Conservation (phyloP, 768 basidiomycete genomes). For the Hirschioporus abietinus region DNA sequence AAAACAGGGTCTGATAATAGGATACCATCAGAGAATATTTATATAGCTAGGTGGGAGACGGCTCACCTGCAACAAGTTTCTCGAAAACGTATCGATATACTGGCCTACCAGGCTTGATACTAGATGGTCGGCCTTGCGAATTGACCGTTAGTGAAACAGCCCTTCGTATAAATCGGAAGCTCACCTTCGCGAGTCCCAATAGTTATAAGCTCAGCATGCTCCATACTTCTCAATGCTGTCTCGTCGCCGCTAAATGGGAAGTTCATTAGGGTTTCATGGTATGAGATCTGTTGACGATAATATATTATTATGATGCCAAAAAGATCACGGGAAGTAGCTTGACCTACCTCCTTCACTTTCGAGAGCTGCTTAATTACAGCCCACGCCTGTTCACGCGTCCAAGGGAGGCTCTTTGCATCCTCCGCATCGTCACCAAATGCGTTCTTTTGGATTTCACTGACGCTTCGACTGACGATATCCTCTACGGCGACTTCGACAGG, state of each 20-base stretch:
- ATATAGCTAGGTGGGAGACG: conserved; percentile 4
- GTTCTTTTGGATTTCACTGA: conserved; percentile 81
- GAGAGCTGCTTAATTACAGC: conserved; percentile 69
- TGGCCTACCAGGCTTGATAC: conserved; percentile 86
- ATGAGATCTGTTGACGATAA: conserved; percentile 54
- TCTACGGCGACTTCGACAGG: conserved; percentile 77
- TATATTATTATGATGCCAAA: background rate
- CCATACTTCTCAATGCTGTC: conserved; percentile 71
- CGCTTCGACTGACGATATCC: conserved; percentile 77
- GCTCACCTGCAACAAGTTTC: conserved; percentile 67
- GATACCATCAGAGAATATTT: conserved; percentile 9
- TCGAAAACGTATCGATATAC: conserved; percentile 84
- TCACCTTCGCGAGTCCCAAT: conserved; percentile 72
- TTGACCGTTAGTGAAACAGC: background rate
- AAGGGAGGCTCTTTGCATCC: conserved; percentile 76
- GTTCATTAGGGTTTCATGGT: conserved; percentile 74
- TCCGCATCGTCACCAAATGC: conserved; percentile 92
- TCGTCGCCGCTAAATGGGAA: conserved; percentile 95
- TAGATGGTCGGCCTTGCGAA: conserved; percentile 67
- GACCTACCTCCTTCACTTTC: conserved; percentile 50
- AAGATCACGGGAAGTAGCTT: conserved; percentile 23
- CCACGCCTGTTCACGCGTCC: conserved; percentile 90
- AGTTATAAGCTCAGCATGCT: conserved; percentile 82
- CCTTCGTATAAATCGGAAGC: conserved; percentile 5
- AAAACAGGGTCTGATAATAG: conserved; percentile 60